Evolutionary conservation across 345 rosid species (phyloP), one percentile per base, ranked within the genome.

Genomic region (Heritiera littoralis): DNA sequence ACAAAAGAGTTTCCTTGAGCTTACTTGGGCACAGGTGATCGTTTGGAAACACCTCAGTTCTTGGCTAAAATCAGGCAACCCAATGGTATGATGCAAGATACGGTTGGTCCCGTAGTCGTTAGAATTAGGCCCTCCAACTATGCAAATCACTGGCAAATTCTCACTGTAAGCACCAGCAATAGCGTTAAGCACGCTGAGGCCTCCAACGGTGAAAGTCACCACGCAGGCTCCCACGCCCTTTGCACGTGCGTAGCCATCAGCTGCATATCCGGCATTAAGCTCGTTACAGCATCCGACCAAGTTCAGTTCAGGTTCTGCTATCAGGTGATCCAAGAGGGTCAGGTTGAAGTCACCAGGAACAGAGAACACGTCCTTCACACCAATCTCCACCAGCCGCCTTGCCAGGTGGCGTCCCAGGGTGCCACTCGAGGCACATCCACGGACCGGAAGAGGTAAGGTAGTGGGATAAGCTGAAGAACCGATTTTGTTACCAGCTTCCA

Each of bases 251-350:
- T 91, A 91, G 43, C 94, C 94, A 38, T 91, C 94, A 6, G 94
- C 94, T 2, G 94, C 94, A 18, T 91, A 91, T n/a, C 94, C 94
- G 11, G 94, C 94, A 79, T 91, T 91, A 43, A 91, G 89, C 89
- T 91, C 94, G 83, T 91, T 91, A 74, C 94, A 91, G 89, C 94
- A 91, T 32, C 94, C 94, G 81, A 91, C 56, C 78, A 87, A 54
- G 79, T 84, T 89, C 71, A 89, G 85, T 81, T 38, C 87, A 2
- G 92, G 92, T 78, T 91, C 94, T 14, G 86, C 91, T 45, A 91
- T 60, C 14, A 91, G 83, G 82, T 89, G 89, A 82, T 91, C 94
- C 80, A 91, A 73, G 20, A 91, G 90, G 0, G 91, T 82, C 80
- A 91, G 66, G 78, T 89, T 91, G 85, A 91, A 91, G 86, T 91